phyloP scores from a whole-genome alignment of 2,329 filamentous ascomycete genomes.

The Aspergillus calidoustus region DNA sequence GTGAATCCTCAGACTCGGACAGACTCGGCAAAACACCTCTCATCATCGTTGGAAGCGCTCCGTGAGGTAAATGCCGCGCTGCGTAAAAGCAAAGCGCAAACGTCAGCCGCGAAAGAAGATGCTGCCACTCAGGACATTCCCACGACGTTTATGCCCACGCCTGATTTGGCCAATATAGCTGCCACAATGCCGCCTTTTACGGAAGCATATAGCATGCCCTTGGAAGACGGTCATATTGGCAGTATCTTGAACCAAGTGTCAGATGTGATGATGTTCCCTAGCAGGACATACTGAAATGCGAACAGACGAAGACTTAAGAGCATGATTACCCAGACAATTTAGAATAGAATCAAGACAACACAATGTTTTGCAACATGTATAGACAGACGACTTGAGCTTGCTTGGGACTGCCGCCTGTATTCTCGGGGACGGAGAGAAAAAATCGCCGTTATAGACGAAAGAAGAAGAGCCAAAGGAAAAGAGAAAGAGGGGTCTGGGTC shows the following conservation, averaged over 20 bases:
- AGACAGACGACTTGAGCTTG: background rate
- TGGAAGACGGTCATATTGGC: slow-evolving; percentile 34
- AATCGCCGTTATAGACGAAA: background rate
- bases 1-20: slow-evolving; percentile 33
- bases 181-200: slow-evolving; percentile 14
- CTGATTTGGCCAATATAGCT: slow-evolving; percentile 14
- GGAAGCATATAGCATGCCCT: slow-evolving; percentile 12
- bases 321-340: background rate
- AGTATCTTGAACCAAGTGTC: slow-evolving; percentile 40
- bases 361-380: background rate
- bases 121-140: slow-evolving; percentile 12
- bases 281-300: slow-evolving; percentile 26
- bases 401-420: background rate
- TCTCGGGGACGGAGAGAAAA: background rate
- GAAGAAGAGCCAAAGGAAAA: background rate
- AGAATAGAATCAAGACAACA: background rate
- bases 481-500: background rate
- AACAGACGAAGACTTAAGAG: background rate
- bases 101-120: slow-evolving; percentile 9
- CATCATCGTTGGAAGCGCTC: slow-evolving; percentile 38
- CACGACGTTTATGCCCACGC: slow-evolving; percentile 15
- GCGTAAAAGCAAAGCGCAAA: slow-evolving; percentile 19
- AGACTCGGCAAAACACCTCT: slow-evolving; percentile 40
- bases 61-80: slow-evolving; percentile 38
- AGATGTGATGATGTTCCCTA: slow-evolving; percentile 43